A percentile compares a stretch with the other conserved stretches of the same genome.
phyloP scores from a whole-genome alignment of 192 early-diverging fungal species.

The Funneliformis mosseae region DNA sequence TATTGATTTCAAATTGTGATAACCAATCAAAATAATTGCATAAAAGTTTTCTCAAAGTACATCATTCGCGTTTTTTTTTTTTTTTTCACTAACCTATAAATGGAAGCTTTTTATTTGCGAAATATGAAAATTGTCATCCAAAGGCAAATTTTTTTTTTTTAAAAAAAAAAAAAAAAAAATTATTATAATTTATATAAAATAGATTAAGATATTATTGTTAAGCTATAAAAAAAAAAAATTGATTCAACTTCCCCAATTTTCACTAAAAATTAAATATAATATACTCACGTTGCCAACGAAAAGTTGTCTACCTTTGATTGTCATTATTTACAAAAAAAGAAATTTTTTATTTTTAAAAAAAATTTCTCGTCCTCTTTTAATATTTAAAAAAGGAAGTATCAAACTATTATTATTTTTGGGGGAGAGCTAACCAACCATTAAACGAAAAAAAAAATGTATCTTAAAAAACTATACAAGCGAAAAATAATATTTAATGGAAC shows the following conservation, averaged over 20 bases:
- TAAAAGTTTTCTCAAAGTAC: neutral
- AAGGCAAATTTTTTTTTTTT: neutral
- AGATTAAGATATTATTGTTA: no score
- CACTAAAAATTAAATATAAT: neutral
- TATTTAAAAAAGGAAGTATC: neutral
- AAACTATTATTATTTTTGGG: neutral
- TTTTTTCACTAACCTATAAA: constrained; percentile 30
- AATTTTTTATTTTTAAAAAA: neutral
- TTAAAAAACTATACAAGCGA: neutral
- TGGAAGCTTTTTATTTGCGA: constrained; percentile 8
- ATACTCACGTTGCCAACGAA: constrained; percentile 71
- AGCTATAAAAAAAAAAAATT: neutral
- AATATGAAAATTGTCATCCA: neutral
- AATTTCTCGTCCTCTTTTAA: constrained; percentile 2
- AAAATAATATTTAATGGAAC: neutral
- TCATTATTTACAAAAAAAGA: constrained; percentile 31
- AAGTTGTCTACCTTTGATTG: constrained; percentile 51
- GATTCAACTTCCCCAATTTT: neutral
- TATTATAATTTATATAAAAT: neutral
- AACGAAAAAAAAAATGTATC: neutral
- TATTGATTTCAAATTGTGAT: neutral
- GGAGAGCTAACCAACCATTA: neutral
- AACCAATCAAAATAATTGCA: neutral
- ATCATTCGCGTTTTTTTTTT: neutral
- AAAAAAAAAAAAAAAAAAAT: neutral